phyloP scores from a whole-genome alignment of 225 moss, liverwort and hornwort species.

The Lunularia cruciata region DNA sequence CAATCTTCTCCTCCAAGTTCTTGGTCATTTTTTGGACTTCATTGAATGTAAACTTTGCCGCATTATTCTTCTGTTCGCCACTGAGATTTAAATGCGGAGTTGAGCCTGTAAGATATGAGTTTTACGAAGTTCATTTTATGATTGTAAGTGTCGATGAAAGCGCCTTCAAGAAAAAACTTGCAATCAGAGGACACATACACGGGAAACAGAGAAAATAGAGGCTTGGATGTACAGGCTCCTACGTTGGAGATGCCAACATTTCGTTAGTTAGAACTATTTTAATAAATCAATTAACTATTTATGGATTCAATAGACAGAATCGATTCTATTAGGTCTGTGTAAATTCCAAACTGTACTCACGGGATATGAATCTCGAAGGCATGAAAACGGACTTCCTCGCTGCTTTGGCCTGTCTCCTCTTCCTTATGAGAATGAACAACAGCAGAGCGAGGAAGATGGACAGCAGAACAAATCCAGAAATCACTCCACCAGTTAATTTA shows the following conservation, averaged over 20 bases:
- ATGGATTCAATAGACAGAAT: too few relatives aligned
- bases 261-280: too few relatives aligned
- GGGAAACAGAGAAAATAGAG: too few relatives aligned
- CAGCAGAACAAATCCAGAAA: background rate
- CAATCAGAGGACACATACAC: too few relatives aligned
- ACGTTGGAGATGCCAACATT: too few relatives aligned
- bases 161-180: too few relatives aligned
- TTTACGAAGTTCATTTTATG: too few relatives aligned
- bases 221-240: too few relatives aligned
- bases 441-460: background rate
- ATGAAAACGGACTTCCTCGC: background rate
- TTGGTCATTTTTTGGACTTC: slow-evolving; percentile 8
- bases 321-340: too few relatives aligned
- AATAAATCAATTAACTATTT: too few relatives aligned
- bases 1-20: slow-evolving; percentile 21
- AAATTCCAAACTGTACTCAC: background rate
- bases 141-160: too few relatives aligned
- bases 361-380: background rate
- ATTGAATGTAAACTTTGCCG: background rate
- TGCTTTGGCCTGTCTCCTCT: background rate
- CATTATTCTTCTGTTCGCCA: background rate
- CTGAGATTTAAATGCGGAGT: background rate
- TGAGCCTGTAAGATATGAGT: background rate
- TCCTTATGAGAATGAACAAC: background rate
- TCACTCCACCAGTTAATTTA: background rate